These are phyloP conservation scores for Emmonsiellopsis sp. DNA, from an alignment of 2,329 filamentous ascomycete species.

Conservation along the genomic window DNA sequence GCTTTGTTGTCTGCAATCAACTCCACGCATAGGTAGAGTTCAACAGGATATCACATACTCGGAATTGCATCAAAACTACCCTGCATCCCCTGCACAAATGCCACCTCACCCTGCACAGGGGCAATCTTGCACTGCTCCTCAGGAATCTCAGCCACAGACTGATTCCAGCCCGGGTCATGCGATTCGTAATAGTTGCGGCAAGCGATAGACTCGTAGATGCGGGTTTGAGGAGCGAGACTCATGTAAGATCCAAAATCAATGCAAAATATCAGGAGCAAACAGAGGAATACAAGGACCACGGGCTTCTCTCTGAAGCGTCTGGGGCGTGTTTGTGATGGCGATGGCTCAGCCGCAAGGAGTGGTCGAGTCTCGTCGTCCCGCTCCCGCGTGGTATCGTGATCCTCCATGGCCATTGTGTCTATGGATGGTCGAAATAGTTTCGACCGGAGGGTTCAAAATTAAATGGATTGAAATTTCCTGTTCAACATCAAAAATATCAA, in stretches of 20 bases:
- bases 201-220: slow-evolving; percentile 42
- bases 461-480: too few relatives aligned
- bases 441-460: too few relatives aligned
- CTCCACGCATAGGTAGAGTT: not conserved
- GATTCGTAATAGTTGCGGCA: slow-evolving; percentile 37
- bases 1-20: not conserved
- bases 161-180: slow-evolving; percentile 36
- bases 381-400: not conserved
- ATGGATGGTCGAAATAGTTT: too few relatives aligned
- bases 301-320: slow-evolving; percentile 5
- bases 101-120: slow-evolving; percentile 40
- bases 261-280: slow-evolving; percentile 4
- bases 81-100: slow-evolving; percentile 42
- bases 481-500: not conserved
- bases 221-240: slow-evolving; percentile 22
- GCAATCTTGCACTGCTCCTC: slow-evolving; percentile 44
- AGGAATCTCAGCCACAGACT: slow-evolving; percentile 31
- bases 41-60: slow-evolving; percentile 19
- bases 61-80: slow-evolving; percentile 40
- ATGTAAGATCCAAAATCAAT: slow-evolving; percentile 10
- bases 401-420: not conserved
- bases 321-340: not conserved
- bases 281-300: slow-evolving; percentile 6
- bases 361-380: not conserved
- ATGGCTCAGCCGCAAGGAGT: not conserved